These are phyloP conservation scores for Leishmania gerbilli DNA, from an alignment of 208 protist species.

Conservation along the genomic window DNA sequence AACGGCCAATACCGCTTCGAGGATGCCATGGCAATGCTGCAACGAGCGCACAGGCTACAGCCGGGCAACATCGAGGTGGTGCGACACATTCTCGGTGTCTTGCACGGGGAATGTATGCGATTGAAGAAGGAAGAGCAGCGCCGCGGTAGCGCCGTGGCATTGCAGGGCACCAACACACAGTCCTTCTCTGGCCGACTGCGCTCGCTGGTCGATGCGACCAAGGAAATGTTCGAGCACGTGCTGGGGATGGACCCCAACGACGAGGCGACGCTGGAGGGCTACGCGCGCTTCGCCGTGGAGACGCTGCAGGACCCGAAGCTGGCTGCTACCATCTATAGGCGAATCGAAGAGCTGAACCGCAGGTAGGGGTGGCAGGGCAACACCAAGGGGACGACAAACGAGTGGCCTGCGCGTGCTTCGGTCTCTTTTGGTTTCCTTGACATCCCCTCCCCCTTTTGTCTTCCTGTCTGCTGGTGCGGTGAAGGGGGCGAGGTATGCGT, in stretches of 20 bases:
- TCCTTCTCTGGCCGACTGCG: slow-evolving; percentile 35
- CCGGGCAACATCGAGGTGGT: slow-evolving; percentile 60
- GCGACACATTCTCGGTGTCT: slow-evolving; percentile 46
- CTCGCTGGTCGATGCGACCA: slow-evolving; percentile 38
- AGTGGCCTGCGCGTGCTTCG: background rate
- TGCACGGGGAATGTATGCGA: slow-evolving; percentile 68
- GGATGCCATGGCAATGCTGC: slow-evolving; percentile 61
- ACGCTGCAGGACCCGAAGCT: slow-evolving; percentile 57
- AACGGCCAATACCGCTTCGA: slow-evolving; percentile 60
- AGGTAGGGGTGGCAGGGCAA: slow-evolving; percentile 4
- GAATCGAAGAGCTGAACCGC: slow-evolving; percentile 37
- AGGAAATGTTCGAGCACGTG: slow-evolving; percentile 49
- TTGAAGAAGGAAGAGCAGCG: slow-evolving; percentile 41
- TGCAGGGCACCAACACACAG: slow-evolving; percentile 5
- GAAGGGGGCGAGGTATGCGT: background rate
- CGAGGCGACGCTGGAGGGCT: slow-evolving; percentile 46
- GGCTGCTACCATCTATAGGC: slow-evolving; percentile 43
- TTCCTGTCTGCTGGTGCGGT: background rate
- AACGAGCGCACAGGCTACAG: slow-evolving; percentile 54
- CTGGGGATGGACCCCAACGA: slow-evolving; percentile 44
- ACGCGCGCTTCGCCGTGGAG: slow-evolving; percentile 69
- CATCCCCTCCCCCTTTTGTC: background rate
- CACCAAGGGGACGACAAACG: background rate
- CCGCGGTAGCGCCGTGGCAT: slow-evolving; percentile 22
- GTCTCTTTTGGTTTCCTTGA: background rate